Evolutionary conservation across 2,329 filamentous ascomycete genomes (phyloP).

Genomic region (Colletotrichum endophyticum): DNA sequence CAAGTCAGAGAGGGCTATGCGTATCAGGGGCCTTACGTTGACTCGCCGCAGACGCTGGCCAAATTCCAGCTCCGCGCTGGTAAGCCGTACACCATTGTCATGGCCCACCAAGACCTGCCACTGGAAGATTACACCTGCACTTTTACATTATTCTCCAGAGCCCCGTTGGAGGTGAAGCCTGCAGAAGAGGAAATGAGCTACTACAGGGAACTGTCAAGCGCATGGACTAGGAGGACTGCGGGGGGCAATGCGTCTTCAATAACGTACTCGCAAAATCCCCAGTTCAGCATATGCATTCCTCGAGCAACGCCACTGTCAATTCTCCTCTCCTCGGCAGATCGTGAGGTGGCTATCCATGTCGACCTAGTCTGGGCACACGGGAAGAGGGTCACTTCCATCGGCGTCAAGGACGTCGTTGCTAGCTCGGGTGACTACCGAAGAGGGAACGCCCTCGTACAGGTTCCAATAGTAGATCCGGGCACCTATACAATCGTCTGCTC

Average conservation of each 20-base stretch:
- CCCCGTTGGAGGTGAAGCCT: constrained; percentile 62
- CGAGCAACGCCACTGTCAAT: constrained; percentile 69
- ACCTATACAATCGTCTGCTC: constrained; percentile 89
- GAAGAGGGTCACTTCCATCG: constrained; percentile 71
- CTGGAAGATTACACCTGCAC: constrained; percentile 82
- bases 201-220: constrained; percentile 62
- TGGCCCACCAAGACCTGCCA: constrained; percentile 81
- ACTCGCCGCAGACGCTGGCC: constrained; percentile 90
- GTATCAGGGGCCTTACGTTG: constrained; percentile 84
- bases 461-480: constrained; percentile 67
- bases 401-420: constrained; percentile 77
- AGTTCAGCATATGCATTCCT: constrained; percentile 72
- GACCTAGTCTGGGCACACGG: constrained; percentile 83
- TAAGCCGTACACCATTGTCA: constrained; percentile 64
- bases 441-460: constrained; percentile 74
- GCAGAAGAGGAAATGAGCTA: constrained; percentile 66
- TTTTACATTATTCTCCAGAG: constrained; percentile 78
- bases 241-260: constrained; percentile 83
- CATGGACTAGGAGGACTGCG: constrained; percentile 80
- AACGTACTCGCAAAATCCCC: constrained; percentile 84
- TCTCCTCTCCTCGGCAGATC: constrained; percentile 70
- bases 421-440: constrained; percentile 90
- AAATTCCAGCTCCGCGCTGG: constrained; percentile 56
- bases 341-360: constrained; percentile 79
- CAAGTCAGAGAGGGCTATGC: constrained; percentile 75